Percentiles rank a stretch among this genome's conserved stretches.
Evolutionary conservation across 441 rosid species (phyloP).

Genomic region (Croton setiger): DNA sequence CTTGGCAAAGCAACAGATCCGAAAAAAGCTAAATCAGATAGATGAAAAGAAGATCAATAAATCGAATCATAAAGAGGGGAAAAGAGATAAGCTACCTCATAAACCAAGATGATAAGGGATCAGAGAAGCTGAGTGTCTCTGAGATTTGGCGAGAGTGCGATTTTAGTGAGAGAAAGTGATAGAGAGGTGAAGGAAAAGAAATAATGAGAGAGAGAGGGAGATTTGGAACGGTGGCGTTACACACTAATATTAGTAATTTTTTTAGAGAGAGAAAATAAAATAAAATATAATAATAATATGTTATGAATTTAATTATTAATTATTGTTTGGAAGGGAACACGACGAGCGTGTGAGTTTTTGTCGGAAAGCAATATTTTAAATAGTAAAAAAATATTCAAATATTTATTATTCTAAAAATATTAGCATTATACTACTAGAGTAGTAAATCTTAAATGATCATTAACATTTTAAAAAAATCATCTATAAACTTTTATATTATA

Average conservation of each 20-base stretch:
- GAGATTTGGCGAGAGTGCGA: slow-evolving; percentile 8
- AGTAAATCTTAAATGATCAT: too few relatives aligned
- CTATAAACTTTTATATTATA: too few relatives aligned
- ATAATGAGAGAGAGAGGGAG: background rate
- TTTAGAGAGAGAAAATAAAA: background rate
- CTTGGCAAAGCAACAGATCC: slow-evolving; percentile 9
- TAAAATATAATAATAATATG: too few relatives aligned
- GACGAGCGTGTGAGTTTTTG: too few relatives aligned
- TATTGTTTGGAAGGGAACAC: background rate
- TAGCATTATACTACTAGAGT: too few relatives aligned
- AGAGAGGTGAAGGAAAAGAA: background rate
- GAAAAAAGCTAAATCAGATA: background rate
- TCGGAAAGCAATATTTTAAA: too few relatives aligned
- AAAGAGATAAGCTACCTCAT: slow-evolving; percentile 47
- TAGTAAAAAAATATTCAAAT: too few relatives aligned
- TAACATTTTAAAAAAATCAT: too few relatives aligned
- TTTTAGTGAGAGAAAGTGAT: background rate
- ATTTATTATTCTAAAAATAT: too few relatives aligned
- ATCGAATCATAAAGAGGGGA: background rate
- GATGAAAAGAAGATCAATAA: background rate
- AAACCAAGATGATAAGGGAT: background rate
- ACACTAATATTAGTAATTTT: background rate
- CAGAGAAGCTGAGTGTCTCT: slow-evolving; percentile 24
- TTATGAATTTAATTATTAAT: too few relatives aligned
- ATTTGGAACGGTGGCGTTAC: background rate